Evolutionary conservation across 352 stramenopile genomes (phyloP).

Genomic region (Peronosclerospora sorghi): DNA sequence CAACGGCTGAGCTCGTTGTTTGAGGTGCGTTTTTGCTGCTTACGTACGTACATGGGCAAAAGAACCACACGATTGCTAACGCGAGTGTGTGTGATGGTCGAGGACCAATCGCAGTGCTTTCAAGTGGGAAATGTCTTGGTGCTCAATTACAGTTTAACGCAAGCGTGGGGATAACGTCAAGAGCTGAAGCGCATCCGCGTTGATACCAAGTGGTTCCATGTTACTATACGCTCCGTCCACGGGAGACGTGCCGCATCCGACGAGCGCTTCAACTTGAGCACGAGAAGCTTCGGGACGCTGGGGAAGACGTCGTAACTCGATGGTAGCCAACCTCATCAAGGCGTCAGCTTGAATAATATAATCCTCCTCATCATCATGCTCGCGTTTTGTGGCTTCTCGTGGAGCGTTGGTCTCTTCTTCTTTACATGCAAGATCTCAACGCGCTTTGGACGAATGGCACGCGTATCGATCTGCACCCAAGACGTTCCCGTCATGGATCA

Average conservation of each 20-base stretch:
- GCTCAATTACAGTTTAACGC: constrained; percentile 81
- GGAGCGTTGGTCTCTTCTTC: no score
- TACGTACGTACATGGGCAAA: neutral
- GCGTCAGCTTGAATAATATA: constrained; percentile 44
- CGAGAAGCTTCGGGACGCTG: constrained; percentile 58
- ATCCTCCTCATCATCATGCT: no score
- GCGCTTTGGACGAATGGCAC: no score
- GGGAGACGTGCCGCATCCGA: constrained; percentile 9
- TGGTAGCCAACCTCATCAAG: constrained; percentile 37
- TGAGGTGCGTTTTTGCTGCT: constrained; percentile 27
- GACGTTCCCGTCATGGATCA: no score
- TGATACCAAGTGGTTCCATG: neutral
- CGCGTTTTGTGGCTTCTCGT: no score
- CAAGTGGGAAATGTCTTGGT: constrained; percentile 68
- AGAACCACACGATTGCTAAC: neutral
- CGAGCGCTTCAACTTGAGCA: constrained; percentile 63
- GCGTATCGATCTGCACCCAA: no score
- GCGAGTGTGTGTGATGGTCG: neutral
- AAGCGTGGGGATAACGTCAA: constrained; percentile 55
- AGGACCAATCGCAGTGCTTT: constrained; percentile 53
- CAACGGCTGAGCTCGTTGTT: constrained; percentile 68
- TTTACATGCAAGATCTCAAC: no score
- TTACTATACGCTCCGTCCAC: neutral
- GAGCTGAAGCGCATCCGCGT: no score
- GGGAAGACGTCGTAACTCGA: constrained; percentile 58